These are phyloP conservation scores for Circinella minor DNA, from an alignment of 371 early-diverging fungal species.

Conservation along the genomic window DNA sequence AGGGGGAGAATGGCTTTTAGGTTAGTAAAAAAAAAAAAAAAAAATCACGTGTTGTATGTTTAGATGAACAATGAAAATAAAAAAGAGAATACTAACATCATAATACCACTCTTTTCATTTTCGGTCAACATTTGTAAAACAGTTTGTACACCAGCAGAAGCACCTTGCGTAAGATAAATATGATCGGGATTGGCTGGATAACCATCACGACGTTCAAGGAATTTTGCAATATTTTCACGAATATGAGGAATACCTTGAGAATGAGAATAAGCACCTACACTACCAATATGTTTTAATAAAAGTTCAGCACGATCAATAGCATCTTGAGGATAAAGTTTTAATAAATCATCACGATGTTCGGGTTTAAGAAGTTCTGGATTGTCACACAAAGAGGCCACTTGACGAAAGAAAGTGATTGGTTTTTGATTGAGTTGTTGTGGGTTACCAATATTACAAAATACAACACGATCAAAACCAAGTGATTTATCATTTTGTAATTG, in stretches of 20 bases:
- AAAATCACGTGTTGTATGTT: background rate
- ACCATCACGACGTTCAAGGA: slow-evolving; percentile 86
- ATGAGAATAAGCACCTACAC: slow-evolving; percentile 93
- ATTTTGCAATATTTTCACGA: slow-evolving; percentile 86
- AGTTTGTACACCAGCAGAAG: slow-evolving; percentile 88
- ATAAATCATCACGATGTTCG: slow-evolving; percentile 49
- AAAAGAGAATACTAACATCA: background rate
- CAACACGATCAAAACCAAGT: slow-evolving; percentile 66
- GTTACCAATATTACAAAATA: slow-evolving; percentile 95
- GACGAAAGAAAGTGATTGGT: slow-evolving; percentile 96
- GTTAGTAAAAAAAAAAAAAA: background rate
- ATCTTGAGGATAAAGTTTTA: slow-evolving; percentile 80
- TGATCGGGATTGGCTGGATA: slow-evolving; percentile 79
- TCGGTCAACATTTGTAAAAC: slow-evolving; percentile 84
- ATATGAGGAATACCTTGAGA: slow-evolving; percentile 90
- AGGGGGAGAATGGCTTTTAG: no score
- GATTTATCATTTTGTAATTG: slow-evolving; percentile 18
- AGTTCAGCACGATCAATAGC: slow-evolving; percentile 84
- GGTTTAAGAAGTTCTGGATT: slow-evolving; percentile 81
- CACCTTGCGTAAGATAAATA: slow-evolving; percentile 93
- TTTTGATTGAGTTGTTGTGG: slow-evolving; percentile 91
- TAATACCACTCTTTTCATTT: slow-evolving; percentile 59
- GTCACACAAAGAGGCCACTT: slow-evolving; percentile 64
- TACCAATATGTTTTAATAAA: slow-evolving; percentile 70
- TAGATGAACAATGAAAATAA: background rate